phyloP scores from a whole-genome alignment of 2,329 filamentous ascomycete species.

The Huntiella abstrusa region DNA sequence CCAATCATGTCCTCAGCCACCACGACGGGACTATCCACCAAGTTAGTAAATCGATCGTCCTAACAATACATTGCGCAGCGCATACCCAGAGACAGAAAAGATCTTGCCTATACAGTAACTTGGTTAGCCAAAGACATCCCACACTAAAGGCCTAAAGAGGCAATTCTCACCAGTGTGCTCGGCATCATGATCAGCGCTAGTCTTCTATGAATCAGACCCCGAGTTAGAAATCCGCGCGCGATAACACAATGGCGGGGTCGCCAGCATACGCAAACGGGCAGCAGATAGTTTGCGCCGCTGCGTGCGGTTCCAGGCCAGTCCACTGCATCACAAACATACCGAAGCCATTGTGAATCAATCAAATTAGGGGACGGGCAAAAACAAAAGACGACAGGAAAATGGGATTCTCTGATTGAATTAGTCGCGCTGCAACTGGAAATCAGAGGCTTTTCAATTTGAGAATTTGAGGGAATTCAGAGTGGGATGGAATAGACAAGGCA shows the following conservation, averaged over 20 bases:
- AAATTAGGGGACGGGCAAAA: background rate
- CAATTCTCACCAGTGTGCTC: slow-evolving; percentile 8
- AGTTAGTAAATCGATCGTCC: slow-evolving; percentile 17
- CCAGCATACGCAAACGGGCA: background rate
- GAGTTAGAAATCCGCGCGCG: background rate
- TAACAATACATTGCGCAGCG: slow-evolving; percentile 5
- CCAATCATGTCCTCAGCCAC: slow-evolving; percentile 97
- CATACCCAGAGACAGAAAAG: slow-evolving; percentile 43
- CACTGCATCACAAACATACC: slow-evolving; percentile 4
- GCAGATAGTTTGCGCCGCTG: background rate
- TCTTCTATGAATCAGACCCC: slow-evolving; percentile 1
- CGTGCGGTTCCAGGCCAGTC: background rate
- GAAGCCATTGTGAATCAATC: slow-evolving; percentile 9
- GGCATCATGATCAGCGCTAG: slow-evolving; percentile 9
- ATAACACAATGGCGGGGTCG: background rate
- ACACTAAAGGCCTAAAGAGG: background rate
- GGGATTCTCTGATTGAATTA: background rate
- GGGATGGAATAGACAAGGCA: background rate
- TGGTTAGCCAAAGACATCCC: background rate
- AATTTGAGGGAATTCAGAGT: slow-evolving; percentile 1
- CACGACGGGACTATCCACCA: slow-evolving; percentile 55
- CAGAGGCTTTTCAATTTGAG: slow-evolving; percentile 22
- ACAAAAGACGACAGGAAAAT: background rate
- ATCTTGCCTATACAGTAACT: slow-evolving; percentile 31
- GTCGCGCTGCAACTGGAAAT: slow-evolving; percentile 14